Conservation (phyloP, 805 yeast species). For the Yarrowia sp. region DNA sequence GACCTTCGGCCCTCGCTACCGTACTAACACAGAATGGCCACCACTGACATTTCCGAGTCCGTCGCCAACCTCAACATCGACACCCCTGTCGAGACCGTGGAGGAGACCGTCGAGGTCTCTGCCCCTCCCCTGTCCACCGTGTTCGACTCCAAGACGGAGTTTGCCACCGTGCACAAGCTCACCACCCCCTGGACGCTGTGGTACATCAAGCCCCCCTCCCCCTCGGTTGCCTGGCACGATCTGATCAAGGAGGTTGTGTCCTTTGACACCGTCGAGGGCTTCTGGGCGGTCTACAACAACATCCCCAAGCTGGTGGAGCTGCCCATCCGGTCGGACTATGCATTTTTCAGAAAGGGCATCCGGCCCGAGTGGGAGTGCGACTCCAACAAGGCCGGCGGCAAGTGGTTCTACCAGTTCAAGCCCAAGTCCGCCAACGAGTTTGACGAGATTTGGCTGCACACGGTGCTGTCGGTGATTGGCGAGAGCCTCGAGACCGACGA, state of each 20-base stretch:
- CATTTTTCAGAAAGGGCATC: conserved; percentile 87
- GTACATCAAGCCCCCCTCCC: conserved; percentile 92
- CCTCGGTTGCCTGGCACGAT: conserved; percentile 73
- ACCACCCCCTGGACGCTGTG: conserved; percentile 92
- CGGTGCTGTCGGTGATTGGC: conserved; percentile 81
- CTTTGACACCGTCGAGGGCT: conserved; percentile 93
- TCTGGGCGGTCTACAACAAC: conserved; percentile 96
- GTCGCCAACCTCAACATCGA: conserved; percentile 36
- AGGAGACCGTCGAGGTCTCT: not conserved
- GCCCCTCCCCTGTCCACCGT: conserved; percentile 25
- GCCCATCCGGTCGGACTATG: conserved; percentile 91
- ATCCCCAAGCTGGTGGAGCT: conserved; percentile 88
- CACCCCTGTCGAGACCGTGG: conserved; percentile 15
- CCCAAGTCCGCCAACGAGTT: conserved; percentile 40
- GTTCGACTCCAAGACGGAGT: conserved; percentile 43
- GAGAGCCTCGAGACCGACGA: conserved; percentile 84
- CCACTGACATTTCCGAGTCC: conserved; percentile 23
- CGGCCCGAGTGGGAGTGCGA: conserved; percentile 99
- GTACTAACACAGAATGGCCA: conserved; percentile 22
- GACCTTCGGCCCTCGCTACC: not conserved
- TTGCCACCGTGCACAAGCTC: conserved; percentile 82
- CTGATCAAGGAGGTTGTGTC: conserved; percentile 89
- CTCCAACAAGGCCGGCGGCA: conserved; percentile 86
- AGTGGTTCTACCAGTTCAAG: conserved; percentile 81
- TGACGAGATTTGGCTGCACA: conserved; percentile 81